Base-by-base conservation (phyloP, 768 basidiomycete genomes). In the Auricularia heimuer region DNA sequence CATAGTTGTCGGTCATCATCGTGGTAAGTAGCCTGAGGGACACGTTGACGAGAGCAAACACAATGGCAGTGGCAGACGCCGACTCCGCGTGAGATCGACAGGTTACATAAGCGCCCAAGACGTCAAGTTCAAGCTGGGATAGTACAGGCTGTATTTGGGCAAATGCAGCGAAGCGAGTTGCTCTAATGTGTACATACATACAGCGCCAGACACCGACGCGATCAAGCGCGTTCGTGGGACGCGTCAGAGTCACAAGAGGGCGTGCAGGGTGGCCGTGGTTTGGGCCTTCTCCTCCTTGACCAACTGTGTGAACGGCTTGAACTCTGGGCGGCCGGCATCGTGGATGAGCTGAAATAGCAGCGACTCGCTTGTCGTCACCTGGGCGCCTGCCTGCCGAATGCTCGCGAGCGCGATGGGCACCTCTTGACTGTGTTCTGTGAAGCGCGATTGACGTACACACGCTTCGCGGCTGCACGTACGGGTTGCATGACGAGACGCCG, bases 361-460 rank as follows among this genome's bases (percentile, higher is more conserved):
- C 65, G 89, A 89, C 72, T 97, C 94, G 71, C 89, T 91, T 0
- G 91, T 92, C 3, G 86, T 85, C 62, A 96, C 79, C 51, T 83
- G 76, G 1, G 85, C 92, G 0, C 94, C 94, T n/a, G 81, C 83
- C 64, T 82, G 81, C 62, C 86, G 84, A 77, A 90, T 81, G 62
- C 83, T 78, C 0, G 81, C 85, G 44, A 94, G 77, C 0, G 93
- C 92, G 68, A 88, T 77, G 14, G 88, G 85, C 0, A 94, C 80
- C 73, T 97, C 94, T 67, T 87, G 87, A 60, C 80, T 79, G 29
- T 54, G 18, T 8, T 18, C 18, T 16, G 47, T 51, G 47, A 51
- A 51, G 47, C 10, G 44, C 21, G 10, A 51, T 16, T 51, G 47
- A 18, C 47, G 21, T 18, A 51, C 4, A 18, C 10, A 18, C 47